Evolutionary conservation across 2,329 filamentous ascomycete species (phyloP).

Genomic region (Clarireedia monteithiana): DNA sequence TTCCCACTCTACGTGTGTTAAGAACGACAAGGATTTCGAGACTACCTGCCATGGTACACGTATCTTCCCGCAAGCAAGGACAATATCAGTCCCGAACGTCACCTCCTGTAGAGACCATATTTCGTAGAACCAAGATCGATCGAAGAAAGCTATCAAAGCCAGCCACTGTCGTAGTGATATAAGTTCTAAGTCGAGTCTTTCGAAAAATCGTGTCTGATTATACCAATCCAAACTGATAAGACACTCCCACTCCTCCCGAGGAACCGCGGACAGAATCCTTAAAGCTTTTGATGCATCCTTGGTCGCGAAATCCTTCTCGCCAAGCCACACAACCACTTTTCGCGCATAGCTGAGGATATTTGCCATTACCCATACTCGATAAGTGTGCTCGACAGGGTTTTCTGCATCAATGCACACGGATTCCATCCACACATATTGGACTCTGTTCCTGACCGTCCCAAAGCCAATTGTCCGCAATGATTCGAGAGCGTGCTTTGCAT

Average conservation of each 20-base stretch:
- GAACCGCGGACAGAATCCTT: neutral
- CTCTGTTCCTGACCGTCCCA: neutral
- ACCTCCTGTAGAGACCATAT: constrained; percentile 2
- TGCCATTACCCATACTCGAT: constrained; percentile 11
- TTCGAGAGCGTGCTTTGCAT: neutral
- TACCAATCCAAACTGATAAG: neutral
- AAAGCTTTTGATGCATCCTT: neutral
- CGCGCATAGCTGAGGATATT: constrained; percentile 11
- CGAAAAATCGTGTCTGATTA: neutral
- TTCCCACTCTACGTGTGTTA: neutral
- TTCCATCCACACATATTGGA: constrained; percentile 11
- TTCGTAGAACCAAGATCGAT: constrained; percentile 2
- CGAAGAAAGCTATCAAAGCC: constrained; percentile 1
- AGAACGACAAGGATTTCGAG: neutral
- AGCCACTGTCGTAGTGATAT: neutral
- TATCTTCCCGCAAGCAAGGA: neutral
- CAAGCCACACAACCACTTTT: constrained; percentile 11
- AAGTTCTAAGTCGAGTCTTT: neutral
- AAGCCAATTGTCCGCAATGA: neutral
- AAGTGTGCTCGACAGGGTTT: constrained; percentile 9
- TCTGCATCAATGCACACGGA: constrained; percentile 12
- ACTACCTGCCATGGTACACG: neutral
- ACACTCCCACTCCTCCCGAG: neutral
- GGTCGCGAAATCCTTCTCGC: constrained; percentile 5
- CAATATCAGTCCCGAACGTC: neutral